Evolutionary conservation across 2,329 filamentous ascomycete genomes (phyloP).

Genomic region (Fusarium decemcellulare): DNA sequence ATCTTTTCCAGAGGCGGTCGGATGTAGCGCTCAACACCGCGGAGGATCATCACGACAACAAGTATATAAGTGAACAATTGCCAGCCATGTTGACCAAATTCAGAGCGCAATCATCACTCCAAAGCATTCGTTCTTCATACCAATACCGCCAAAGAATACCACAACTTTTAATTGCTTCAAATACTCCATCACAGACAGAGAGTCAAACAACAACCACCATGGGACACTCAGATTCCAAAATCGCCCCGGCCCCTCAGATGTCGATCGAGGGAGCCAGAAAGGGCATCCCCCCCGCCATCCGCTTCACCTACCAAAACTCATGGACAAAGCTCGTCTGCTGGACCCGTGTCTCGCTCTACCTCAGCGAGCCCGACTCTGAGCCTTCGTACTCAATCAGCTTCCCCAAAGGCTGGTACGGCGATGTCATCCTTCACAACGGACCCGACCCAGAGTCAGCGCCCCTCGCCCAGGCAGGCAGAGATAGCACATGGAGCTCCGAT

Average conservation of each 20-base stretch:
- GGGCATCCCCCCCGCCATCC: constrained; percentile 23
- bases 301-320: constrained; percentile 30
- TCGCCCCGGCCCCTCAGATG: constrained; percentile 15
- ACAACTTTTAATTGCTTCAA: no score
- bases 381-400: constrained; percentile 32
- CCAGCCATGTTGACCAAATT: no score
- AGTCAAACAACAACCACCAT: constrained; percentile 12
- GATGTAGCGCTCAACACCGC: no score
- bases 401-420: constrained; percentile 25
- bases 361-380: constrained; percentile 30
- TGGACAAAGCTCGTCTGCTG: constrained; percentile 19
- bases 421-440: constrained; percentile 37
- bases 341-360: constrained; percentile 7
- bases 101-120: no score
- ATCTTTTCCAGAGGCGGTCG: no score
- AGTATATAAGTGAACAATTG: no score
- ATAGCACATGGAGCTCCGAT: constrained; percentile 11
- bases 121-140: no score
- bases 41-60: no score
- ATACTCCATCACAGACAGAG: no score
- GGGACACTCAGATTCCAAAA: constrained; percentile 37
- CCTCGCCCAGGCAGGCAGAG: constrained; percentile 19
- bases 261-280: constrained; percentile 13
- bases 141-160: no score
- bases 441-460: constrained; percentile 9